Base-by-base conservation (phyloP, 2,329 filamentous ascomycete species). In the Xylaria sp. region DNA sequence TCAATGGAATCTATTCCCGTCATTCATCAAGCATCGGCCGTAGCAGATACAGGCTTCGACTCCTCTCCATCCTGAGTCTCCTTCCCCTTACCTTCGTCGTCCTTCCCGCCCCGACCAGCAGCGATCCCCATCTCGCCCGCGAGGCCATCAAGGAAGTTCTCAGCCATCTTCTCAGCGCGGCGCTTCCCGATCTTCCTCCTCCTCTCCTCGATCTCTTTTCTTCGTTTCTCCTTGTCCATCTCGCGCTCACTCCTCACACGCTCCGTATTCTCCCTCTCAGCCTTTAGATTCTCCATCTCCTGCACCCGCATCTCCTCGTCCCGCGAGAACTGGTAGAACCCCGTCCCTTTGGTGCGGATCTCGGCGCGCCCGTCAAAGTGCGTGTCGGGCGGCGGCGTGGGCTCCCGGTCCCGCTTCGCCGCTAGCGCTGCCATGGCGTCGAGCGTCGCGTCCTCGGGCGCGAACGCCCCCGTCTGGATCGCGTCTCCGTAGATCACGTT, bases 291-390 rank as follows among this genome's bases (percentile, higher is more conserved):
- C 72, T 87, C 85, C 93, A 98, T 97, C 84, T 98, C 93, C 57
- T 75, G 74, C 74, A 81, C 80, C 76, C 90, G 84, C 56, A 87
- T 80, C 71, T 84, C 83, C 72, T 87, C 89, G 76, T 91, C 90
- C 78, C 97, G 91, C 72, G 87, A 87, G 78, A 99, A 98, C 65
- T 91, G 90, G 82, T 94, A 97, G 81, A 98, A 99, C 0, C 93
- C 96, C 0, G 92, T 93, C 4, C 96, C 96, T 75, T 96, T 95
- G 52, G 89, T 93, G 68, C 96, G 85, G 57, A 97, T 89, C 84
- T 99, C 96, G 68, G 86, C 86, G 68, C 88, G 87, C 1, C 93
- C 93, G 78, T 97, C 92, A 80, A 98, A 99, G 81, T 98, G 95
- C 75, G 86, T 85, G 73, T 91, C 88, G 8, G 90, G 88, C 6